Base-by-base conservation (phyloP, 2,329 filamentous ascomycete species). In the Alternaria alternata region DNA sequence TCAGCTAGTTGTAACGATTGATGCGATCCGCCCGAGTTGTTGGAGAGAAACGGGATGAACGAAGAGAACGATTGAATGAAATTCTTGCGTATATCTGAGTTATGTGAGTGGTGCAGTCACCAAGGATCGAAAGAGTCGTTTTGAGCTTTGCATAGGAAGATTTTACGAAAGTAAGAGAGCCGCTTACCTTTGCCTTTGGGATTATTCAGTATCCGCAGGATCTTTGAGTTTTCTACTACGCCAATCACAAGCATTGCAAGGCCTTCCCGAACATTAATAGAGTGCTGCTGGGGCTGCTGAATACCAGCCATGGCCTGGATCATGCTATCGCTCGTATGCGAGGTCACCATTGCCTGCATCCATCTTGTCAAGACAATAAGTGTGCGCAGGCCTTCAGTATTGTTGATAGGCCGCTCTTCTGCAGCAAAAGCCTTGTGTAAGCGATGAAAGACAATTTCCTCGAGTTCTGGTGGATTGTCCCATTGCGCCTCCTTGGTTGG, bases 211-310 rank as follows among this genome's bases (percentile, higher is more conserved):
- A 85, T 82, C 44, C 80, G 78, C 5, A 89, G 74, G 11, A 91
- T 82, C 5, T 81, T 79, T 4, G 79, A 77, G 65, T 88, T 89
- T 63, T 91, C 88, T 55, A 86, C 84, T 11, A 90, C 80, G 0
- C 86, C 84, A 49, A 90, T 78, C 6, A 91, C 77, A 18, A 92
- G 80, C 71, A 89, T 85, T 3, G 89, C 86, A 61, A 92, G 85
- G 0, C 87, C 89, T 46, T 88, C 86, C 20, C 87, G 84, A 2
- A 88, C 82, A 44, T 84, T 87, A 80, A 88, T 85, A 51, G 90
- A 88, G 32, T 88, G 83, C 74, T 38, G 83, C 77, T 53, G 85
- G 79, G 38, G 85, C 82, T 53, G 83, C 82, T 75, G 72, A 24
- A 76, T 75, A 9, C 76, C 81, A 75, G 16, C 61, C 68, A 80